Evolutionary conservation across 768 basidiomycete genomes (phyloP), one percentile per base, ranked within the genome.

Genomic region (Amanita exitialis): DNA sequence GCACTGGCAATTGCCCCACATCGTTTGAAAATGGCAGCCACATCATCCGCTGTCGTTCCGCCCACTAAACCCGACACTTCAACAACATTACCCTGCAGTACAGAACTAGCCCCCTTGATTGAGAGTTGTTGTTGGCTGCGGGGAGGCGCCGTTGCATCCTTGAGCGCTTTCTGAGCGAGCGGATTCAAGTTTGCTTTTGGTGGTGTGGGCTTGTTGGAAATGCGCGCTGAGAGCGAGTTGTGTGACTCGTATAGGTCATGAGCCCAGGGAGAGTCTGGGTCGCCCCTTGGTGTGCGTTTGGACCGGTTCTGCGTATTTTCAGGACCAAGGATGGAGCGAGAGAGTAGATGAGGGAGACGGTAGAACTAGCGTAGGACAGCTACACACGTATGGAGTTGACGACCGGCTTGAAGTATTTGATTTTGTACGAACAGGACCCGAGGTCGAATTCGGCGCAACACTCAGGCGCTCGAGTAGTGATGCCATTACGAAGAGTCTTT

Each of bases 21-120:
- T 20, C 83, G 80, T 55, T 83, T 82, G 73, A 92, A 92, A 49
- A 90, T 90, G 21, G 89, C 86, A 61, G 80, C 78, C 44, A 92
- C 89, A 63, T 92, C 90, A 13, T 85, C 88, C 13, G 84, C 74
- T 6, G 85, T 90, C 21, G 90, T 91, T 1, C 89, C 90, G 9
- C 67, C 66, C 8, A 83, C 84, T 20, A 92, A 66, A 3, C 86
- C 87, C 3, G 78, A 71, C 20, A 92, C 82, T 61, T 89, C 79
- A 0, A 92, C 80, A 32, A 85, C 79, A 57, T 86, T 87, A 13
- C 81, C 80, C 36, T 73, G 66, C 23, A 64, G 57, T 1, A 69
- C 57, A 21, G 61, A 56, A 41, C 79, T 72, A 7, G 86, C 86
- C 12, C 86, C 86, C 63, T 86, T 86, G 66, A 89, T 87, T 10